Percentiles rank a stretch among this genome's conserved stretches.
Conservation (phyloP, 2,329 filamentous ascomycete species). For the Clathrospora elynae region DNA sequence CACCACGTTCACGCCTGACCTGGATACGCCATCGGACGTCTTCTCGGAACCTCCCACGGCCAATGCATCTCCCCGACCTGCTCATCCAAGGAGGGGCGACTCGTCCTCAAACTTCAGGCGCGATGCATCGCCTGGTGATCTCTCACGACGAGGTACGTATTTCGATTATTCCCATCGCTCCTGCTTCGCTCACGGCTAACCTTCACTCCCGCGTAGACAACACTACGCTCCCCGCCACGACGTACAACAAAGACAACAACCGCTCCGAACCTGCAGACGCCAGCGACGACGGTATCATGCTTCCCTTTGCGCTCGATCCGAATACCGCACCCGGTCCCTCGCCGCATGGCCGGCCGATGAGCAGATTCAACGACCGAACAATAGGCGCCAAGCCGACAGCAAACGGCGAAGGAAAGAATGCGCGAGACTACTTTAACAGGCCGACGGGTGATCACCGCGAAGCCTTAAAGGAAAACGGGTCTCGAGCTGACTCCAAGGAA, state of each 20-base stretch:
- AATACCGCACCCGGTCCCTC: slow-evolving; percentile 52
- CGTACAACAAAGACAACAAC: slow-evolving; percentile 73
- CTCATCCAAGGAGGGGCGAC: slow-evolving; percentile 42
- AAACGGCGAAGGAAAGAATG: slow-evolving; percentile 33
- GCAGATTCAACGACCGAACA: slow-evolving; percentile 36
- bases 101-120: slow-evolving; percentile 46
- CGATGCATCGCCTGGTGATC: slow-evolving; percentile 47
- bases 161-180: neutral
- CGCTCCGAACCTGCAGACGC: slow-evolving; percentile 69
- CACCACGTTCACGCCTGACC: slow-evolving; percentile 63
- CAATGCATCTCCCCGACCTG: slow-evolving; percentile 66
- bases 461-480: slow-evolving; percentile 49
- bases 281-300: slow-evolving; percentile 61
- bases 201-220: slow-evolving; percentile 54
- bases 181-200: slow-evolving; percentile 8
- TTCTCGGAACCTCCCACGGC: slow-evolving; percentile 69
- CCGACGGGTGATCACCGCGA: slow-evolving; percentile 49
- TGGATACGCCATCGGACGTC: slow-evolving; percentile 63
- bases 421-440: slow-evolving; percentile 53
- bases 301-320: slow-evolving; percentile 59
- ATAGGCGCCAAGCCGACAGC: slow-evolving; percentile 22
- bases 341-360: slow-evolving; percentile 42
- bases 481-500: slow-evolving; percentile 54
- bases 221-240: slow-evolving; percentile 73
- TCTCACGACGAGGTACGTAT: slow-evolving; percentile 43